A percentile compares a stretch with the other conserved stretches of the same genome.
These are phyloP conservation scores for Xylariaceae sp. DNA, from an alignment of 2,329 filamentous ascomycete genomes.

Conservation along the genomic window DNA sequence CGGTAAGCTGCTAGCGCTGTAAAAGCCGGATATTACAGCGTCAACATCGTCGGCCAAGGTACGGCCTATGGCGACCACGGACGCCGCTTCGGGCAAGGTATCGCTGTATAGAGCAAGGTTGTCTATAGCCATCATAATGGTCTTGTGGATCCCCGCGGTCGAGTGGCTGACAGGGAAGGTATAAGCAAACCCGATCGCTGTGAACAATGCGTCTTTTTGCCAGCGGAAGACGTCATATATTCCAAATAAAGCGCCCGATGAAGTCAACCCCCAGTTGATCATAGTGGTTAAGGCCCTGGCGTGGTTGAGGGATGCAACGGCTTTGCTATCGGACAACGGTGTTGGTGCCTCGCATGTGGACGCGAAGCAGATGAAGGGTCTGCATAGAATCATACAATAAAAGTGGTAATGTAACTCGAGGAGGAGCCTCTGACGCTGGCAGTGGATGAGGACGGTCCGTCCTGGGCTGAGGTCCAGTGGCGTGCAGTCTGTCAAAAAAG, in stretches of 20 bases:
- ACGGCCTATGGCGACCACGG: conserved; percentile 3
- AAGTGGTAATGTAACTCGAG: conserved; percentile 21
- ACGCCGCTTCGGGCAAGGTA: conserved; percentile 6
- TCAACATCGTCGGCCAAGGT: conserved; percentile 6
- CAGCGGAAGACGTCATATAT: conserved; percentile 18
- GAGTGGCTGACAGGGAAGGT: conserved; percentile 12
- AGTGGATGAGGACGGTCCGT: conserved; percentile 12
- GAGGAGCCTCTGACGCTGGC: conserved; percentile 19
- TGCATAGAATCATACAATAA: conserved; percentile 14
- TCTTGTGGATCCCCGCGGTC: not conserved
- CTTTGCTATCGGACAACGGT: conserved; percentile 13
- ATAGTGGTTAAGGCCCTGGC: conserved; percentile 18
- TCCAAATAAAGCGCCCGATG: conserved; percentile 13
- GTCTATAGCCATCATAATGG: conserved; percentile 9
- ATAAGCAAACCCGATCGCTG: conserved; percentile 18
- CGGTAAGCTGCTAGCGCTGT: too few species aligned
- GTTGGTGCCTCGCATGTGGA: conserved; percentile 1
- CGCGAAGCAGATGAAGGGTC: conserved; percentile 19
- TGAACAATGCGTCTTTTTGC: conserved; percentile 20
- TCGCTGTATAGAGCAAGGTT: conserved; percentile 7
- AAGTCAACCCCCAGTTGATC: conserved; percentile 13
- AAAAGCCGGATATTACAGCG: too few species aligned
- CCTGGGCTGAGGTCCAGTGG: conserved; percentile 8
- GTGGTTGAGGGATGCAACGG: conserved; percentile 10
- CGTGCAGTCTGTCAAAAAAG: conserved; percentile 15